A percentile compares a stretch with the other conserved stretches of the same genome.
These are phyloP conservation scores for Trypanosoma theileri DNA, from an alignment of 208 protist genomes.

Conservation along the genomic window DNA sequence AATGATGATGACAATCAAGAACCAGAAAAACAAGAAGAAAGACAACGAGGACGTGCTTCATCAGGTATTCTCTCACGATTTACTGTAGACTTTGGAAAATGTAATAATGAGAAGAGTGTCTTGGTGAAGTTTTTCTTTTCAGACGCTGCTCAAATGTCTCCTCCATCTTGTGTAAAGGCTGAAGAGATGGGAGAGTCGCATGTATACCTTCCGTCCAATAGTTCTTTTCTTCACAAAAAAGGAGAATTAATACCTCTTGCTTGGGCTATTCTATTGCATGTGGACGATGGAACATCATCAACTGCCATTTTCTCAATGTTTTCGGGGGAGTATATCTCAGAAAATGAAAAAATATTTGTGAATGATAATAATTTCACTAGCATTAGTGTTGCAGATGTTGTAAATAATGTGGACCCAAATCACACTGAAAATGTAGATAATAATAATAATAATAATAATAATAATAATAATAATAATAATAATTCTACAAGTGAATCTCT, in stretches of 20 bases:
- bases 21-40: neutral
- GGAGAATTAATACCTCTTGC: neutral
- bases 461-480: neutral
- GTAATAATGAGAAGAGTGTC: neutral
- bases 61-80: slow-evolving; percentile 1
- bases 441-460: neutral
- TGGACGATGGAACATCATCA: neutral
- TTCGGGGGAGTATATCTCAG: neutral
- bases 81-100: neutral
- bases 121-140: slow-evolving; percentile 3
- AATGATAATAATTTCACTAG: neutral
- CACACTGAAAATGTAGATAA: neutral
- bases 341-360: neutral
- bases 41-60: neutral
- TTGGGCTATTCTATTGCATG: slow-evolving; percentile 2
- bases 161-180: neutral
- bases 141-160: neutral
- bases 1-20: neutral
- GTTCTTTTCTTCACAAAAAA: neutral
- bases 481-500: neutral
- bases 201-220: slow-evolving; percentile 8
- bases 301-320: neutral
- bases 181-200: neutral
- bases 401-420: neutral
- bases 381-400: neutral